Percentiles rank a stretch among this genome's conserved stretches.
These are phyloP conservation scores for Fonsecaea pedrosoi DNA, from an alignment of 2,329 filamentous ascomycete species.

Conservation along the genomic window DNA sequence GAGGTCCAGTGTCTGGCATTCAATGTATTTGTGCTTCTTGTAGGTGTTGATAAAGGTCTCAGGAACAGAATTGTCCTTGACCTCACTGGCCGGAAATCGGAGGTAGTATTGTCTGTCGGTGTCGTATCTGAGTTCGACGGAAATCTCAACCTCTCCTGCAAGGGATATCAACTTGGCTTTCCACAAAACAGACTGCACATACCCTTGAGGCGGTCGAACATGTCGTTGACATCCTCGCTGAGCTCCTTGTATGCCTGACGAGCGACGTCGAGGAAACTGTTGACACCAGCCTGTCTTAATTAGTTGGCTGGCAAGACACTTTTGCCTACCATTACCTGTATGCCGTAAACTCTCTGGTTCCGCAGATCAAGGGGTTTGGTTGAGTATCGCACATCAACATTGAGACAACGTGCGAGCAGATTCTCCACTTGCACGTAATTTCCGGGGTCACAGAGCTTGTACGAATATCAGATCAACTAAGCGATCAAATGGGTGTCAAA, in stretches of 20 bases:
- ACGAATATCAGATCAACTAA: conserved; percentile 20
- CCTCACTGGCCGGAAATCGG: conserved; percentile 66
- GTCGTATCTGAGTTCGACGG: conserved; percentile 76
- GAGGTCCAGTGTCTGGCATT: conserved; percentile 85
- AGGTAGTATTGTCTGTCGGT: conserved; percentile 80
- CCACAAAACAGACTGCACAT: conserved; percentile 21
- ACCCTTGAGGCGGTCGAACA: conserved; percentile 73
- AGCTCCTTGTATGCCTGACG: conserved; percentile 89
- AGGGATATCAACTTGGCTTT: conserved; percentile 35
- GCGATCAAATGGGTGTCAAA: neutral
- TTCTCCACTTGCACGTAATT: conserved; percentile 66
- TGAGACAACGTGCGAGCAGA: conserved; percentile 73
- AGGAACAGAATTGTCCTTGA: conserved; percentile 65
- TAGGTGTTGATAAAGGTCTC: conserved; percentile 78
- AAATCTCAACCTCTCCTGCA: conserved; percentile 64
- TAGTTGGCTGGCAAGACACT: conserved; percentile 6
- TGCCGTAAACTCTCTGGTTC: conserved; percentile 88
- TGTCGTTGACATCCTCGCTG: conserved; percentile 75
- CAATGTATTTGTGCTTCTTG: conserved; percentile 74
- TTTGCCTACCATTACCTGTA: conserved; percentile 63
- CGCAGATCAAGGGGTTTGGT: conserved; percentile 81
- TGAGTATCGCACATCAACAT: conserved; percentile 80
- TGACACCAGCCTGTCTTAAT: conserved; percentile 70
- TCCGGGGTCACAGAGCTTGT: conserved; percentile 68
- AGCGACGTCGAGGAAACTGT: conserved; percentile 85